Conservation (phyloP, 495 filamentous ascomycete species). For the Penicillium egyptiacum region DNA sequence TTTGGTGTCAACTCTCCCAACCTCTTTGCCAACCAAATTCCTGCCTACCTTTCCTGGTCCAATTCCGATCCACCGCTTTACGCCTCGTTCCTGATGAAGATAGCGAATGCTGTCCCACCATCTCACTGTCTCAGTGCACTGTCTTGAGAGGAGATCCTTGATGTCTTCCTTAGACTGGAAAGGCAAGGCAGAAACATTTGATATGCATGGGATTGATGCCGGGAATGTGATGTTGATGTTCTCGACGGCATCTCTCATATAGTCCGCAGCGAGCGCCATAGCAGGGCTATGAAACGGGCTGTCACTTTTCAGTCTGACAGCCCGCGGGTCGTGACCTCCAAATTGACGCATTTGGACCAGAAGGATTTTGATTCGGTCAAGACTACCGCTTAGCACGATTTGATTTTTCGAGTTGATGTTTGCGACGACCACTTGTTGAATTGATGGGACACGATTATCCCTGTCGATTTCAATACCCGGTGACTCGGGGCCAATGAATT, state of each 20-base stretch:
- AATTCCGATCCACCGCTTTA: slow-evolving; percentile 87
- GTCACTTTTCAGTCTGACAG: slow-evolving; percentile 83
- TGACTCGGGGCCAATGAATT: slow-evolving; percentile 69
- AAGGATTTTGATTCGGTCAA: slow-evolving; percentile 81
- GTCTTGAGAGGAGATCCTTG: slow-evolving; percentile 70
- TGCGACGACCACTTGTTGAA: slow-evolving; percentile 85
- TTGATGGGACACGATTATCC: slow-evolving; percentile 62
- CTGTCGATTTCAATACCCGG: slow-evolving; percentile 61
- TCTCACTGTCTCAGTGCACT: slow-evolving; percentile 82
- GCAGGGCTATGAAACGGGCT: slow-evolving; percentile 91
- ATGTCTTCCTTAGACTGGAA: slow-evolving; percentile 72
- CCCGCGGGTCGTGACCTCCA: slow-evolving; percentile 86
- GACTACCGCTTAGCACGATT: slow-evolving; percentile 88
- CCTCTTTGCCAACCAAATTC: slow-evolving; percentile 93
- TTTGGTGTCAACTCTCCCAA: slow-evolving; percentile 76
- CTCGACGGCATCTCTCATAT: slow-evolving; percentile 66
- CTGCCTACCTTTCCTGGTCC: slow-evolving; percentile 93
- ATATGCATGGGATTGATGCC: slow-evolving; percentile 71
- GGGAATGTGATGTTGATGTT: slow-evolving; percentile 67
- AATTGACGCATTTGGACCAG: slow-evolving; percentile 88
- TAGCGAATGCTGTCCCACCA: slow-evolving; percentile 95
- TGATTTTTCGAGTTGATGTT: slow-evolving; percentile 97
- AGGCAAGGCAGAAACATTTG: slow-evolving; percentile 79
- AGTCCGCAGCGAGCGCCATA: slow-evolving; percentile 78
- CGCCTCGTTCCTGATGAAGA: slow-evolving; percentile 80